phyloP scores from a whole-genome alignment of 805 yeast species.

The Candida verbasci region DNA sequence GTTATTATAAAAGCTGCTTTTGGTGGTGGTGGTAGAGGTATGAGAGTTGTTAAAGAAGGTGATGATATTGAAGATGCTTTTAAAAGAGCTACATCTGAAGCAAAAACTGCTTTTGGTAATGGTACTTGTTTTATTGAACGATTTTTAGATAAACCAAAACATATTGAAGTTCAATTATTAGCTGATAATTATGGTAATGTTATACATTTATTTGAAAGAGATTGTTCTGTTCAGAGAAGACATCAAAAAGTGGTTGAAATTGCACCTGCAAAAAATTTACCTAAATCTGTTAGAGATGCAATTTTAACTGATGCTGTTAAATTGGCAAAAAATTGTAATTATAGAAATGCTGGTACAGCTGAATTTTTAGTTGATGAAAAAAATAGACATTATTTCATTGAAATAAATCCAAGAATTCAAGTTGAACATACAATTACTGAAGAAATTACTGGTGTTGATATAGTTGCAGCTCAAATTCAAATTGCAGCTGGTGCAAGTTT shows the following conservation, averaged over 20 bases:
- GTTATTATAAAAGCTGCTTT: constrained; percentile 98
- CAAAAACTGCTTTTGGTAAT: constrained; percentile 92
- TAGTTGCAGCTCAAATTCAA: constrained; percentile 98
- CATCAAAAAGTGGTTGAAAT: constrained; percentile 98
- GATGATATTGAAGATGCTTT: constrained; percentile 91
- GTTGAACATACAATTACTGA: constrained; percentile 99
- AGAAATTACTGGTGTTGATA: constrained; percentile 96
- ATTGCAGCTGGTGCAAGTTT: constrained; percentile 97
- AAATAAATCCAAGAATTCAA: constrained; percentile 96
- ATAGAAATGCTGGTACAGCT: constrained; percentile 97
- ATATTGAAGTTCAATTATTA: constrained; percentile 92
- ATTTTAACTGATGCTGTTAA: constrained; percentile 92
- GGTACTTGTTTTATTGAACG: constrained; percentile 98
- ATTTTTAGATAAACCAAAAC: constrained; percentile 92
- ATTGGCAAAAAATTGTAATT: constrained; percentile 82
- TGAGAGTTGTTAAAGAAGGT: constrained; percentile 98
- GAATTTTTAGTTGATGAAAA: constrained; percentile 92
- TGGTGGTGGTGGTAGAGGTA: constrained; percentile 99
- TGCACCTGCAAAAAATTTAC: constrained; percentile 93
- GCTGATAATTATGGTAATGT: constrained; percentile 95
- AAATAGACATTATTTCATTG: constrained; percentile 95
- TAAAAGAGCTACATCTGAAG: constrained; percentile 90
- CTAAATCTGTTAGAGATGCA: constrained; percentile 79
- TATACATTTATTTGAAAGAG: constrained; percentile 93
- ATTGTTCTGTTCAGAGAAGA: constrained; percentile 99